Base-by-base conservation (phyloP, 306 rosid species). In the Cercis canadensis region DNA sequence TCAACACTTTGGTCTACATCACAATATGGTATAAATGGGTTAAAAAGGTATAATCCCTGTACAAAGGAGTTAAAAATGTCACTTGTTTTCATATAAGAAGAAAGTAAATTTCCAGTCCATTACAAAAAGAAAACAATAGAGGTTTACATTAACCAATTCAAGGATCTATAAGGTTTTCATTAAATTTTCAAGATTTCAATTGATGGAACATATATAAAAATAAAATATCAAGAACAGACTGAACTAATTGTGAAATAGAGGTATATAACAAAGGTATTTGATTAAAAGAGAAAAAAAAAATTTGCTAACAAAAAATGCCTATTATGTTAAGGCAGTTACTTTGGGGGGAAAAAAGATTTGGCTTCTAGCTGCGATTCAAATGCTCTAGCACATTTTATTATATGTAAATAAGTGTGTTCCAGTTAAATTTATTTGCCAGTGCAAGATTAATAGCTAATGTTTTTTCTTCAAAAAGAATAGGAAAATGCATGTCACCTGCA, bases 401-500 rank as follows among this genome's bases (percentile, higher is more conserved):
- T 14, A 51, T 36, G 50, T 17, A 17, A 46, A 49, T 32, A 71
- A 50, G 13, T 31, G 36, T 7, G 13, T 19, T 45, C 12, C 49
- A 16, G 14, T 34, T 33, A 32, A 29, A 13, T 44, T 40, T 9
- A 67, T 41, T 39, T 51, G 21, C 11, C 60, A 56, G 36, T 45
- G 17, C 19, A 18, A 33, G 46, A 19, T 63, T 40, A 54, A 12
- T 57, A 36, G 55, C 11, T 15, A 24, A 12, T 19, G 14, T 33
- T 58, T 36, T 60, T 37, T 34, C 17, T 43, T 18, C 8, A 24
- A 21, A 55, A 53, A 15, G 58, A 76, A 66, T 58, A 52, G 57
- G n/a, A 43, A 66, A 72, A n/a, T 67, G 49, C 65, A 55, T 13
- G 24, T 65, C 54, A 93, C 98, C 98, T 90, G 86, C 96, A 93